Evolutionary conservation across 2,329 filamentous ascomycete genomes (phyloP).

Genomic region (Aschersonia sp.): DNA sequence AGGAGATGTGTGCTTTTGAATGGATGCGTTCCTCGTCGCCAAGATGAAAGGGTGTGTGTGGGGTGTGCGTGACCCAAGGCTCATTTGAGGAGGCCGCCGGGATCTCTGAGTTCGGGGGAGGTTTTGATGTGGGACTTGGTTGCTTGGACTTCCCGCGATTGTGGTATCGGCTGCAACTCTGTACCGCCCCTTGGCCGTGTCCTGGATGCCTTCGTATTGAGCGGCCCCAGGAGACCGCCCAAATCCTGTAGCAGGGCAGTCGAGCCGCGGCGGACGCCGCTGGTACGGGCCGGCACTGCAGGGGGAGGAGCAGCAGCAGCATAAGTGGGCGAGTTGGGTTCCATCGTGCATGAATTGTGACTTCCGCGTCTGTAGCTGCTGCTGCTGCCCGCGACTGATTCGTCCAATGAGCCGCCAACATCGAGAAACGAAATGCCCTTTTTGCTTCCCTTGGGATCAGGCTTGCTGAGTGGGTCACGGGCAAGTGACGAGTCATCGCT

Average conservation of each 20-base stretch:
- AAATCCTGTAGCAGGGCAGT: constrained; percentile 44
- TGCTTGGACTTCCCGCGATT: constrained; percentile 20
- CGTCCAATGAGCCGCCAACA: constrained; percentile 60
- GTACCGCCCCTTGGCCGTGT: constrained; percentile 20
- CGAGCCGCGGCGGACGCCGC: constrained; percentile 37
- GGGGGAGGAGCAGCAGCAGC: constrained; percentile 22
- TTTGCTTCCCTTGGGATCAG: constrained; percentile 8
- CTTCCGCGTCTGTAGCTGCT: constrained; percentile 24
- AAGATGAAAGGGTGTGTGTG: not conserved
- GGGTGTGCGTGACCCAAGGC: not conserved
- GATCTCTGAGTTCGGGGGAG: constrained; percentile 21
- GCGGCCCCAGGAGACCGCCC: constrained; percentile 35
- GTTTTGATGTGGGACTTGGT: constrained; percentile 15
- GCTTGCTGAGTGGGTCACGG: constrained; percentile 18
- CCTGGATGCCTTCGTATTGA: constrained; percentile 16
- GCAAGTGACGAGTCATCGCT: constrained; percentile 31
- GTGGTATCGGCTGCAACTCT: constrained; percentile 31
- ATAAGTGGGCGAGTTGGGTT: constrained; percentile 16
- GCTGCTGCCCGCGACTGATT: constrained; percentile 16
- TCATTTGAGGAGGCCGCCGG: constrained; percentile 24
- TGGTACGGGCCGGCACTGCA: constrained; percentile 27
- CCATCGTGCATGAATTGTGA: constrained; percentile 24
- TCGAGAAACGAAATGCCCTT: constrained; percentile 66
- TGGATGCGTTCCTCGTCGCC: not conserved
- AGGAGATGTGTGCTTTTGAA: too few species aligned